phyloP scores from a whole-genome alignment of 768 basidiomycete genomes.

The Suillus clintonianus region DNA sequence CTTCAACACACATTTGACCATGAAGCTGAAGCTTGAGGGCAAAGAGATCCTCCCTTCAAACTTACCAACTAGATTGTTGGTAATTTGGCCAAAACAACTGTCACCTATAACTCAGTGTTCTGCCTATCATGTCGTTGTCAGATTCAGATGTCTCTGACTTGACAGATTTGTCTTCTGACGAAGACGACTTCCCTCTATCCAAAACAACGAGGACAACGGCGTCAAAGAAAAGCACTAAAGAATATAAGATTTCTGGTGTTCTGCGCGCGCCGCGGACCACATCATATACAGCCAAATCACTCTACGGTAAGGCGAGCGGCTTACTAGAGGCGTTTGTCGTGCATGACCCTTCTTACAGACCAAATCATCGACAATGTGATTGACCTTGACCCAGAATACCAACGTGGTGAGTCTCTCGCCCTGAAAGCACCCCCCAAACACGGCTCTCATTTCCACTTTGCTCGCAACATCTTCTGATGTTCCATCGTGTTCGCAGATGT shows the following conservation, averaged over 20 bases:
- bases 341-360: slow-evolving; percentile 34
- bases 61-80: not conserved
- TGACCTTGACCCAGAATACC: slow-evolving; percentile 66
- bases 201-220: slow-evolving; percentile 23
- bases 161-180: slow-evolving; percentile 46
- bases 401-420: slow-evolving; percentile 47
- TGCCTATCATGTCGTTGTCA: slow-evolving; percentile 34
- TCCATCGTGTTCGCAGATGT: slow-evolving; percentile 40
- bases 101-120: not conserved
- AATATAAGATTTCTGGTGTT: slow-evolving; percentile 31
- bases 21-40: not conserved
- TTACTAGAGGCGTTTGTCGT: not conserved
- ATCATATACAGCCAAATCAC: slow-evolving; percentile 42
- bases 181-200: slow-evolving; percentile 34
- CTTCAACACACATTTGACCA: not conserved
- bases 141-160: slow-evolving; percentile 50
- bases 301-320: slow-evolving; percentile 40
- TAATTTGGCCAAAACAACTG: not conserved
- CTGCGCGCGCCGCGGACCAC: slow-evolving; percentile 41
- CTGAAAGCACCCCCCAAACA: not conserved
- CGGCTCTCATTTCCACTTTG: not conserved
- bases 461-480: not conserved
- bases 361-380: slow-evolving; percentile 48
- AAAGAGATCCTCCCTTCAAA: not conserved
- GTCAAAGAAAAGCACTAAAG: slow-evolving; percentile 26